A percentile compares a stretch with the other conserved stretches of the same genome.
phyloP scores from a whole-genome alignment of 108 stramenopile genomes.

The Skeletonema costatum region DNA sequence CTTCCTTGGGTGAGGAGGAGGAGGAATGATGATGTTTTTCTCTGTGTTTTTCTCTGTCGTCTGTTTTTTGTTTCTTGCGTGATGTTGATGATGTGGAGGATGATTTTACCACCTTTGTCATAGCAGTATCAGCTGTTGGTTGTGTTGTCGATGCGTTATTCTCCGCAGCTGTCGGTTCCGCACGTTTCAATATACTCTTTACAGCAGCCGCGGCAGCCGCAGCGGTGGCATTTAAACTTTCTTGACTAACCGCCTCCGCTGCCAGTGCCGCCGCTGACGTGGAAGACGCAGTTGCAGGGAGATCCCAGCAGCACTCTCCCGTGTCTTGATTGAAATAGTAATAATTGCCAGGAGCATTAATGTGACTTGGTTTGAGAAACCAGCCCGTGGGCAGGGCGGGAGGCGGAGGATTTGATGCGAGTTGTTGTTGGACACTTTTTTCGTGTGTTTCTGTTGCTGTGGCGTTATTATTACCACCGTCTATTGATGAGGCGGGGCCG shows the following conservation, averaged over 20 bases:
- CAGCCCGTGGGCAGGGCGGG: conserved; percentile 65
- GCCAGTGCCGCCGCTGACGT: conserved; percentile 5
- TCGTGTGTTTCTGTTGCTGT: neutral
- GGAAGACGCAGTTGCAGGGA: conserved; percentile 21
- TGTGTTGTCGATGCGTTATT: conserved; percentile 4
- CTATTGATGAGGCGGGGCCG: neutral
- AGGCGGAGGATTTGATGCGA: conserved; percentile 50
- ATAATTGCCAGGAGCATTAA: conserved; percentile 53
- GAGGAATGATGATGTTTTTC: neutral
- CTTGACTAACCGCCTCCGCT: conserved; percentile 5
- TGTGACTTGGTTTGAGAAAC: conserved; percentile 55
- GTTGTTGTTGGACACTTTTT: conserved; percentile 11
- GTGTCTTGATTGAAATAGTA: conserved; percentile 86
- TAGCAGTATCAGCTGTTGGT: neutral
- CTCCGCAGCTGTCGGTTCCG: neutral
- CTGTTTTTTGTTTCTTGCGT: conserved; percentile 6
- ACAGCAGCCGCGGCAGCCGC: conserved; percentile 10
- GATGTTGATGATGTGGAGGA: conserved; percentile 1
- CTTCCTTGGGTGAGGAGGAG: conserved; percentile 57
- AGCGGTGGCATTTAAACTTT: conserved; percentile 5
- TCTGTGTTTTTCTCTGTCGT: conserved; percentile 8
- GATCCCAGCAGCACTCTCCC: conserved; percentile 73
- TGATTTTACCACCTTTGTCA: conserved; percentile 11
- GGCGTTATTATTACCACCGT: neutral
- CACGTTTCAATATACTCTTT: conserved; percentile 32